A percentile compares a stretch with the other conserved stretches of the same genome.
Conservation (phyloP, 2,329 filamentous ascomycete species). For the Pseudogymnoascus destructans region DNA sequence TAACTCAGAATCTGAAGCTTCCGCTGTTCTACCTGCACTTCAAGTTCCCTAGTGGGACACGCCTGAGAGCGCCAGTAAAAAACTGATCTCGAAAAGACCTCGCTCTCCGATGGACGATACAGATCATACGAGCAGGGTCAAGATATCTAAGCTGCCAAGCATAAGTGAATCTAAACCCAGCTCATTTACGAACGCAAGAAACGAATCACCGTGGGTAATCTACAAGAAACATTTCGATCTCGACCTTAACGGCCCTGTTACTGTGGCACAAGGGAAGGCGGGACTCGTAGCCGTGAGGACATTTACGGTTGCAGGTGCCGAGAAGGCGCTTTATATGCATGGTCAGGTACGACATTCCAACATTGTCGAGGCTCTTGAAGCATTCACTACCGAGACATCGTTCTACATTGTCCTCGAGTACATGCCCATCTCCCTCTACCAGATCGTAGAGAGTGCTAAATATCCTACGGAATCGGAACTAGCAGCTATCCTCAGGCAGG, state of each 20-base stretch:
- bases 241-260: conserved; percentile 11
- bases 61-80: background rate
- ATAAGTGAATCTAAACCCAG: no score
- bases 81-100: background rate
- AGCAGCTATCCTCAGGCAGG: conserved; percentile 9
- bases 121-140: background rate
- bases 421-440: background rate
- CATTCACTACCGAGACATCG: conserved; percentile 11
- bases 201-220: conserved; percentile 11
- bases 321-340: conserved; percentile 14
- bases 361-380: conserved; percentile 16
- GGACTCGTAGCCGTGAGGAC: conserved; percentile 16
- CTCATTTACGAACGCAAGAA: no score
- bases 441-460: conserved; percentile 1
- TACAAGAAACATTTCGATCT: conserved; percentile 15
- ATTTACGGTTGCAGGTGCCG: conserved; percentile 12
- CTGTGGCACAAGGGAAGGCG: conserved; percentile 14
- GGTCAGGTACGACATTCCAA: conserved; percentile 13
- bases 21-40: background rate
- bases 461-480: conserved; percentile 4
- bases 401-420: conserved; percentile 4
- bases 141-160: background rate
- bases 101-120: background rate
- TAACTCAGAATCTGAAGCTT: no score
- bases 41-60: background rate